phyloP scores from a whole-genome alignment of 1,284 basidiomycete species.

The Ceratobasidium sp. region DNA sequence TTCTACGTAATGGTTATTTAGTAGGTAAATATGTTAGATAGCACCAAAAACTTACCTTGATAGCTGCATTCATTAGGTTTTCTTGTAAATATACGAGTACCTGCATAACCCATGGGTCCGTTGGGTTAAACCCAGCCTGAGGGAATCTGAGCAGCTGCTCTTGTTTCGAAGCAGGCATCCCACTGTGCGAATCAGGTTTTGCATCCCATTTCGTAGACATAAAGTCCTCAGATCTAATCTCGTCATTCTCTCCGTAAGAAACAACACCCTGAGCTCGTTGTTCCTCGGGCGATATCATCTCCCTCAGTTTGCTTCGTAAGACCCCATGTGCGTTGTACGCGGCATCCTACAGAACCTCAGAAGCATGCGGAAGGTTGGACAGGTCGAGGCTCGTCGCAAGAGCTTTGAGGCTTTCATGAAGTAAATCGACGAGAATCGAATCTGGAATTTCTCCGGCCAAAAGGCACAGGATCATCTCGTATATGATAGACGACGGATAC shows the following conservation, averaged over 20 bases:
- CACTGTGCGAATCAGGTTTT: slow-evolving; percentile 1
- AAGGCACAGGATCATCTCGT: slow-evolving; percentile 38
- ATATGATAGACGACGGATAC: not conserved
- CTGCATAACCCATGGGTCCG: slow-evolving; percentile 30
- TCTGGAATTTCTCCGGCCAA: slow-evolving; percentile 32
- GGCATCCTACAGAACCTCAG: slow-evolving; percentile 25
- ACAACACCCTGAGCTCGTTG: slow-evolving; percentile 10
- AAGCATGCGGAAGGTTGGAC: slow-evolving; percentile 10
- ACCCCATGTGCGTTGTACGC: slow-evolving; percentile 28
- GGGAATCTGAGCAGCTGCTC: slow-evolving; percentile 16
- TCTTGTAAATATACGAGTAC: slow-evolving; percentile 22
- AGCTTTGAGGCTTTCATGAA: slow-evolving; percentile 26
- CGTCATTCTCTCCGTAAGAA: not conserved
- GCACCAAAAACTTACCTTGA: slow-evolving; percentile 16
- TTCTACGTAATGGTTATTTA: not conserved
- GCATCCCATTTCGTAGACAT: slow-evolving; percentile 13
- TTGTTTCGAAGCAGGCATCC: slow-evolving; percentile 11
- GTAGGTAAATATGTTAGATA: not conserved
- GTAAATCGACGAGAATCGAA: not conserved
- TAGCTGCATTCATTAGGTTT: not conserved
- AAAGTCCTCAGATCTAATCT: not conserved
- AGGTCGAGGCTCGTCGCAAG: slow-evolving; percentile 9
- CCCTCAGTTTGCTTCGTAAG: not conserved
- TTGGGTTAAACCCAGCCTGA: slow-evolving; percentile 23
- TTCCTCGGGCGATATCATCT: not conserved